Evolutionary conservation across 345 rosid species (phyloP).

Genomic region (Salix exigua): DNA sequence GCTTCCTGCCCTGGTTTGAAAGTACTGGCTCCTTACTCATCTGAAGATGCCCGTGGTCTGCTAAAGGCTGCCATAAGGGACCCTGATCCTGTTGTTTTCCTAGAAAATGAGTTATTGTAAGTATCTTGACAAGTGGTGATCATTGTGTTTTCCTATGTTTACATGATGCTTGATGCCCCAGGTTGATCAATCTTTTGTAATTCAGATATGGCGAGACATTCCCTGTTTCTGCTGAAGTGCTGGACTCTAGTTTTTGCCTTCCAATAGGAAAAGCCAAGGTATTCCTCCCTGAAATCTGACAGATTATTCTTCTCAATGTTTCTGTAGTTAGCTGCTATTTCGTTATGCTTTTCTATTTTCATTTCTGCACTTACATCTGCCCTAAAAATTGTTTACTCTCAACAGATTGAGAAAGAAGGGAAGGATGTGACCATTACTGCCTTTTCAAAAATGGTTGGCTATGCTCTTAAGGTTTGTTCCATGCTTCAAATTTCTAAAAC

Average conservation of each 20-base stretch:
- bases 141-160: neutral
- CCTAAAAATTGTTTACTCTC: slow-evolving; percentile 4
- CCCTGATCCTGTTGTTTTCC: slow-evolving; percentile 94
- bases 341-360: neutral
- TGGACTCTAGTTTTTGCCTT: slow-evolving; percentile 89
- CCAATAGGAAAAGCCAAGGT: slow-evolving; percentile 98
- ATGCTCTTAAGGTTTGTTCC: slow-evolving; percentile 68
- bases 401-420: slow-evolving; percentile 88
- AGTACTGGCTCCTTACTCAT: slow-evolving; percentile 73
- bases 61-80: slow-evolving; percentile 95
- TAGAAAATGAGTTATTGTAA: slow-evolving; percentile 90
- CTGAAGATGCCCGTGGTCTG: slow-evolving; percentile 92
- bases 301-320: slow-evolving; percentile 6
- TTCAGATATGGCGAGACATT: slow-evolving; percentile 87
- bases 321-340: neutral
- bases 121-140: slow-evolving; percentile 22
- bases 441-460: slow-evolving; percentile 85
- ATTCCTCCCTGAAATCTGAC: neutral
- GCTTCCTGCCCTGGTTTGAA: slow-evolving; percentile 85
- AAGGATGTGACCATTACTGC: slow-evolving; percentile 81
- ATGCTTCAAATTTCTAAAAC: neutral
- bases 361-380: neutral
- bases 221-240: slow-evolving; percentile 82
- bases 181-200: slow-evolving; percentile 9
- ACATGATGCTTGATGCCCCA: neutral